These are phyloP conservation scores for Alternaria brassicicola DNA, from an alignment of 2,329 filamentous ascomycete genomes.

Conservation along the genomic window DNA sequence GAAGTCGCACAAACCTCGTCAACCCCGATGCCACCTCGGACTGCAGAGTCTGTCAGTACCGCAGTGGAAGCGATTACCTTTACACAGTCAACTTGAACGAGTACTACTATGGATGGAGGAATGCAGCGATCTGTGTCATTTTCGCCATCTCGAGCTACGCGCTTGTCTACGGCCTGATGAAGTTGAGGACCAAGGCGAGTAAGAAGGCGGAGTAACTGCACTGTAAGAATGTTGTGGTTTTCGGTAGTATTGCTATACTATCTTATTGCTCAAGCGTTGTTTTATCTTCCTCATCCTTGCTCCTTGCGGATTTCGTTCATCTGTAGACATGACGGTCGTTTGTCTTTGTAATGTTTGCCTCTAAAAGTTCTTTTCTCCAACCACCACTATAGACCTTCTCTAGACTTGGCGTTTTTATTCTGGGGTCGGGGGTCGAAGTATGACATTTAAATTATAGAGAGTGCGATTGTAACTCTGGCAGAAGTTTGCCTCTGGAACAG, in stretches of 20 bases:
- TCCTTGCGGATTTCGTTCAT: neutral
- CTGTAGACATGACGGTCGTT: neutral
- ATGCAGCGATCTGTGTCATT: conserved; percentile 65
- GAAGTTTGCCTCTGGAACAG: too few relatives aligned
- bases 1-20: conserved; percentile 56
- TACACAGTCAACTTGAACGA: conserved; percentile 63
- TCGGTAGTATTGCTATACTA: neutral
- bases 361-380: neutral
- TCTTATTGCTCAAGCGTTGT: neutral
- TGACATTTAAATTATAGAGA: too few relatives aligned
- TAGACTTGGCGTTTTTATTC: neutral
- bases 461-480: too few relatives aligned
- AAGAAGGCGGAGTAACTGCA: conserved; percentile 48
- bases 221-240: too few relatives aligned
- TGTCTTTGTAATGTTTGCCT: neutral
- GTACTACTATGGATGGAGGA: conserved; percentile 70
- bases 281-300: too few relatives aligned
- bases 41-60: conserved; percentile 68
- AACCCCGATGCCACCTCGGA: conserved; percentile 64
- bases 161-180: conserved; percentile 54
- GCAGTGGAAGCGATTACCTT: conserved; percentile 65
- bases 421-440: neutral
- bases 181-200: conserved; percentile 50
- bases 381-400: neutral
- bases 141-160: conserved; percentile 63